These are phyloP conservation scores for Umbelopsis ramanniana DNA, from an alignment of 192 early-diverging fungal species.

Conservation along the genomic window DNA sequence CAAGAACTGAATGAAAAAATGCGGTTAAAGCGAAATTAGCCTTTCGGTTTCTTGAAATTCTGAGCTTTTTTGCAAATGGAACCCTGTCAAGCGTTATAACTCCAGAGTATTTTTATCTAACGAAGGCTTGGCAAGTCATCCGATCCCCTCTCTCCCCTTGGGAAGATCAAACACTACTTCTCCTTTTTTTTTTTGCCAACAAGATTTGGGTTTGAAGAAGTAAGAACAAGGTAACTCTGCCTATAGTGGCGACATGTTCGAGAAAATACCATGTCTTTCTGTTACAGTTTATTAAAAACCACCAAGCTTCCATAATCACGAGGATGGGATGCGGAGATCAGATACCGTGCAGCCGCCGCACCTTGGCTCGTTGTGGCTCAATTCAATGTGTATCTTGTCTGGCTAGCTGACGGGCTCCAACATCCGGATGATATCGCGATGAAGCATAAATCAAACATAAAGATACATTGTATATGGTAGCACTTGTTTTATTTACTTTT, in stretches of 20 bases:
- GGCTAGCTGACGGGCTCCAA: too few relatives aligned
- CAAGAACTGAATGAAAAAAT: not conserved
- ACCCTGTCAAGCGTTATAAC: too few relatives aligned
- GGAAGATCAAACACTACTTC: too few relatives aligned
- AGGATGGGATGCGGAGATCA: not conserved
- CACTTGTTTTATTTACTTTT: not conserved
- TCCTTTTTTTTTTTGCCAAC: too few relatives aligned
- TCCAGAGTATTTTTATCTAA: too few relatives aligned
- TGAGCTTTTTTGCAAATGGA: not conserved
- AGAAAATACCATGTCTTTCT: not conserved
- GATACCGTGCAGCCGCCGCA: not conserved
- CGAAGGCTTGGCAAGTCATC: too few relatives aligned
- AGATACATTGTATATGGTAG: not conserved
- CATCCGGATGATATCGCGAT: too few relatives aligned
- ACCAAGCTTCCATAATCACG: not conserved
- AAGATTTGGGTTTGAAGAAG: not conserved
- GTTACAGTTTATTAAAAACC: not conserved
- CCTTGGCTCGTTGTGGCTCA: too few relatives aligned
- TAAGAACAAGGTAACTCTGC: not conserved
- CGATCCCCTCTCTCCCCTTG: too few relatives aligned
- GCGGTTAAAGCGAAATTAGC: not conserved
- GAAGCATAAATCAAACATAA: too few relatives aligned
- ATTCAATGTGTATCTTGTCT: too few relatives aligned
- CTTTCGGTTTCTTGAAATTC: constrained; percentile 1
- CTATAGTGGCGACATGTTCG: not conserved